Base-by-base conservation (phyloP, 2,329 filamentous ascomycete genomes). In the Phoma sp. region DNA sequence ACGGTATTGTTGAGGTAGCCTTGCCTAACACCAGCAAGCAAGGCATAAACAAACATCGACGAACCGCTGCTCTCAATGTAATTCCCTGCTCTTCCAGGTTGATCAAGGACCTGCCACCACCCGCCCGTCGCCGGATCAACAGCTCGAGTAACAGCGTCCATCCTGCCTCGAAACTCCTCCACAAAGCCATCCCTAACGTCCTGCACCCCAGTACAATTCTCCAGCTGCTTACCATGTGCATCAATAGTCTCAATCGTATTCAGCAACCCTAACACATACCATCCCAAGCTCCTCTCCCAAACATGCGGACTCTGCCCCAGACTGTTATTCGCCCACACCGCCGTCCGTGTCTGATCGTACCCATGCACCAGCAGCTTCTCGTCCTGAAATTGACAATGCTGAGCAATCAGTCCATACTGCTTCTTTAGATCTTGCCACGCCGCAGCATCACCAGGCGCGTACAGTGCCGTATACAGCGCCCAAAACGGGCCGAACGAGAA, bases 11-110 rank as follows among this genome's bases (percentile, higher is more conserved):
- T 36, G 2, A 63, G 23, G 29, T 76, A 68, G 0, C 78, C 79
- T 5, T 77, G 37, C 25, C 75, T 64, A 7, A 74, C 70, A 0
- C 80, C 83, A 58, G 77, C 80, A 11, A 85, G 66, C 55, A 84
- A 69, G 0, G 81, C 78, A 48, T 82, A 84, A 0, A 78, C 75
- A 60, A 85, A 86, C 80, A 87, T 84, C 2, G 81, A 81, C 9
- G 80, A 81, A 10, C 78, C 83, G 46, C 83, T 85, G 26, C 81
- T 82, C 74, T 87, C 85, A 32, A 87, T 77, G 63, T 85, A 87
- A 64, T 88, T 87, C 0, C 80, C 81, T 26, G 76, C 48, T 2
- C 68, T 61, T 1, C 77, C 78, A 0, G 79, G 77, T 32, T 80
- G 77, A 53, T 78, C 79, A 72, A 87, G 79, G 33, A 87, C 73